Conservation (phyloP, 169 alveolate genomes). For the Cryptosporidium viatorum region DNA sequence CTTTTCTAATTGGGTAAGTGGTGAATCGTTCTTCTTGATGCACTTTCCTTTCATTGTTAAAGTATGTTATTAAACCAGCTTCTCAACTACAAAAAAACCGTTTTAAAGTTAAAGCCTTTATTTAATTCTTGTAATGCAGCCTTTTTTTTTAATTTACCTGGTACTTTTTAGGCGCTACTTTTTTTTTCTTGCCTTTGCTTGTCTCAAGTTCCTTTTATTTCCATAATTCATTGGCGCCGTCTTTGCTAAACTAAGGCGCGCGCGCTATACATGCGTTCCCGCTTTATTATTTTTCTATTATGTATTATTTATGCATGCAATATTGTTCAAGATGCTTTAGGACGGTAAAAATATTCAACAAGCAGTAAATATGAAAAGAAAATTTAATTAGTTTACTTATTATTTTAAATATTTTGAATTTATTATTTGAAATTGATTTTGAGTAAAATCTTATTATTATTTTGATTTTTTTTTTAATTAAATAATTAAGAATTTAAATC, state of each 20-base stretch:
- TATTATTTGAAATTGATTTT: no score
- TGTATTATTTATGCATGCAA: not conserved
- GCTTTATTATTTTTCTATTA: not conserved
- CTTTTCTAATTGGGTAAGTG: slow-evolving; percentile 79
- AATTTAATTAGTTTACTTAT: no score
- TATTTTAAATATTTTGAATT: no score
- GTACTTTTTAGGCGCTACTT: slow-evolving; percentile 22
- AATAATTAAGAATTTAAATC: not conserved
- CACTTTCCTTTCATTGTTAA: slow-evolving; percentile 69
- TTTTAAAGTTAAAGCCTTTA: not conserved
- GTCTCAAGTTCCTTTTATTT: slow-evolving; percentile 19
- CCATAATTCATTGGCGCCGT: slow-evolving; percentile 7
- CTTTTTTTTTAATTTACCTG: not conserved
- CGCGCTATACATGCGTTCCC: not conserved
- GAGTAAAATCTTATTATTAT: no score
- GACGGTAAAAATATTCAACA: no score
- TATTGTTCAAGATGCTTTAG: no score
- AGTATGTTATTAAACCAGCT: slow-evolving; percentile 6
- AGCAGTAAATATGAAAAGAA: no score
- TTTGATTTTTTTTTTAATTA: no score
- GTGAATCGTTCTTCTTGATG: slow-evolving; percentile 44
- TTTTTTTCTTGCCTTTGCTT: not conserved
- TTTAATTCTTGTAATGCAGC: not conserved
- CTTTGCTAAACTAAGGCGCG: not conserved
- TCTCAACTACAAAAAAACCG: not conserved